Evolutionary conservation across 2,329 filamentous ascomycete genomes (phyloP).

Genomic region (Curvularia hawaiiensis): DNA sequence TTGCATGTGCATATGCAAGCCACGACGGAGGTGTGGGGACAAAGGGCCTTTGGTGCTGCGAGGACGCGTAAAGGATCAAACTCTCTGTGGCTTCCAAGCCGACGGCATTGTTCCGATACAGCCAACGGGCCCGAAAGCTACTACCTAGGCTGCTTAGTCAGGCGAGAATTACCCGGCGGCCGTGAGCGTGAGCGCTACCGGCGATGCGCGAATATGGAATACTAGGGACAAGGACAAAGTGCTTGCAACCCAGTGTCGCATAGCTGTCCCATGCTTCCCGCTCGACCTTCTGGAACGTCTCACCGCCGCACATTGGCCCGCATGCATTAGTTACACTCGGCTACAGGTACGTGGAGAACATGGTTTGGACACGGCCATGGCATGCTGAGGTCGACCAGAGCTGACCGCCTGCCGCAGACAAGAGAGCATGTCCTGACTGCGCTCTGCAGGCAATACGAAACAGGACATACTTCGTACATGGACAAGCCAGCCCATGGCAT

Average conservation of each 20-base stretch:
- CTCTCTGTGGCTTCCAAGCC: not conserved
- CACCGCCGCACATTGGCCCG: conserved; percentile 13
- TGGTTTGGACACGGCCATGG: not conserved
- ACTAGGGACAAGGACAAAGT: too few relatives aligned
- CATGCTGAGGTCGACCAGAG: not conserved
- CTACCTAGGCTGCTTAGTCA: not conserved
- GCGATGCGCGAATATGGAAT: not conserved
- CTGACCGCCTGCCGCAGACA: not conserved
- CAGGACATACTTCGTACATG: not conserved
- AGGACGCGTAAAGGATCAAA: conserved; percentile 14
- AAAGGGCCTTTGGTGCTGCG: conserved; percentile 7
- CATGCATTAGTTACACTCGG: conserved; percentile 12
- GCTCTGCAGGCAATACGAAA: not conserved
- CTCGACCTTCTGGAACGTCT: conserved; percentile 17
- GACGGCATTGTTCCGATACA: conserved; percentile 3
- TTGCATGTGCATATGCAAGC: conserved; percentile 12
- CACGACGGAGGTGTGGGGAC: conserved; percentile 11
- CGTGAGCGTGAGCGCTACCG: not conserved
- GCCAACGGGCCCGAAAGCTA: not conserved
- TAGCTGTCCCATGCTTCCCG: conserved; percentile 6
- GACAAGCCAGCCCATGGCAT: conserved; percentile 1
- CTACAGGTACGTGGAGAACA: conserved; percentile 5
- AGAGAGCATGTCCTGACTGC: conserved; percentile 1
- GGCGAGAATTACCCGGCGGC: not conserved
- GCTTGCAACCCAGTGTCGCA: conserved; percentile 8